A percentile compares a stretch with the other conserved stretches of the same genome.
These are phyloP conservation scores for Huntiella moniliformis DNA, from an alignment of 2,329 filamentous ascomycete species.

Conservation along the genomic window DNA sequence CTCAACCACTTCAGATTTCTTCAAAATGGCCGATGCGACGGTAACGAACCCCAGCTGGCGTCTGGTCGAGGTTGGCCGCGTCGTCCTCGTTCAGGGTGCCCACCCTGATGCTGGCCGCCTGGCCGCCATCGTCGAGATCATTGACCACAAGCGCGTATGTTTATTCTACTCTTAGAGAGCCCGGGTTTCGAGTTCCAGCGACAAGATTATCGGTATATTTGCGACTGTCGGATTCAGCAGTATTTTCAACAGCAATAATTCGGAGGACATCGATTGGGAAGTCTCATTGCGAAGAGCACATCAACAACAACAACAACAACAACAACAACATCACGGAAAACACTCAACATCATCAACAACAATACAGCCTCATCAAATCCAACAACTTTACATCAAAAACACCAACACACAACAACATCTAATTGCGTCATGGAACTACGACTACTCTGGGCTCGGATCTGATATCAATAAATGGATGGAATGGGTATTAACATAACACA, in stretches of 20 bases:
- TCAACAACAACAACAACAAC: background rate
- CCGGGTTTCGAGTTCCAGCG: conserved; percentile 5
- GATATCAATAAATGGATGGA: background rate
- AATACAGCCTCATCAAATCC: background rate
- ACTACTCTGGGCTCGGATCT: too few species aligned
- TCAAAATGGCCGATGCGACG: conserved; percentile 63
- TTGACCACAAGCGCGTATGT: conserved; percentile 99
- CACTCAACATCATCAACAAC: background rate
- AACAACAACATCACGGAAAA: background rate
- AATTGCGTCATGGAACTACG: background rate
- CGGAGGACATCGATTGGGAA: background rate
- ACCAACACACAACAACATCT: background rate
- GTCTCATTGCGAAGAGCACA: background rate
- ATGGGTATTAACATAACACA: conserved; percentile 12
- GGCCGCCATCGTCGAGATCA: conserved; percentile 93
- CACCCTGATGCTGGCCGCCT: conserved; percentile 71
- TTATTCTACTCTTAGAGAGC: conserved; percentile 12
- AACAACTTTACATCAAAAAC: background rate
- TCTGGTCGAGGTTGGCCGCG: conserved; percentile 94
- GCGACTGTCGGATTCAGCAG: background rate
- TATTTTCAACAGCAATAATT: background rate
- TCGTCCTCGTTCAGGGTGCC: conserved; percentile 70
- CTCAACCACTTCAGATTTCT: conserved; percentile 17
- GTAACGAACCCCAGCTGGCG: conserved; percentile 76
- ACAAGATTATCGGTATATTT: background rate